Percentiles rank a stretch among this genome's conserved stretches.
Evolutionary conservation across 2,329 filamentous ascomycete genomes (phyloP).

Genomic region (Sclerotinia glacialis): DNA sequence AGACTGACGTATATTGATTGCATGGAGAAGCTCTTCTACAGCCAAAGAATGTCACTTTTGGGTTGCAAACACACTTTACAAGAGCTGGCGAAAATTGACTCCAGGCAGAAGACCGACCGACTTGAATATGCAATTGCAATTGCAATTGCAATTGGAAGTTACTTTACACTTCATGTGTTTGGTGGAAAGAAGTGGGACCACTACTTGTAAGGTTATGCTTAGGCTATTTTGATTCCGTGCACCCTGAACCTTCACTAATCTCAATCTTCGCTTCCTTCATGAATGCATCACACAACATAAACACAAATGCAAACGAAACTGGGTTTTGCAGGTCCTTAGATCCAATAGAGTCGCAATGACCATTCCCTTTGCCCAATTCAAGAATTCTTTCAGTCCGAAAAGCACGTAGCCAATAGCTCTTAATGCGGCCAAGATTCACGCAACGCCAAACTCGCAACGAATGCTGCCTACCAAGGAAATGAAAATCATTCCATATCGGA

Average conservation of each 20-base stretch:
- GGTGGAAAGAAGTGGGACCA: neutral
- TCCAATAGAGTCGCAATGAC: neutral
- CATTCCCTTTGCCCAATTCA: too few species aligned
- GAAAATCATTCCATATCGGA: neutral
- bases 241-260: neutral
- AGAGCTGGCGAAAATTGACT: too few species aligned
- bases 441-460: neutral
- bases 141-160: too few species aligned
- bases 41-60: neutral
- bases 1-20: neutral
- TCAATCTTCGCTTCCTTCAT: neutral
- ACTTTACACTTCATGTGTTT: too few species aligned
- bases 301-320: too few species aligned
- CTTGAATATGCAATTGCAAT: too few species aligned
- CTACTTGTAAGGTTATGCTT: too few species aligned
- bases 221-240: conserved; percentile 2
- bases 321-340: neutral
- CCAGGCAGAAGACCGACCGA: too few species aligned
- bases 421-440: neutral
- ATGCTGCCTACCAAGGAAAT: neutral
- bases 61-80: neutral
- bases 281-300: neutral
- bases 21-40: neutral
- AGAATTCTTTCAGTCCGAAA: neutral
- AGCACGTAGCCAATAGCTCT: neutral